Base-by-base conservation (phyloP, 139 green algal species). In the Chloropicon primus region DNA sequence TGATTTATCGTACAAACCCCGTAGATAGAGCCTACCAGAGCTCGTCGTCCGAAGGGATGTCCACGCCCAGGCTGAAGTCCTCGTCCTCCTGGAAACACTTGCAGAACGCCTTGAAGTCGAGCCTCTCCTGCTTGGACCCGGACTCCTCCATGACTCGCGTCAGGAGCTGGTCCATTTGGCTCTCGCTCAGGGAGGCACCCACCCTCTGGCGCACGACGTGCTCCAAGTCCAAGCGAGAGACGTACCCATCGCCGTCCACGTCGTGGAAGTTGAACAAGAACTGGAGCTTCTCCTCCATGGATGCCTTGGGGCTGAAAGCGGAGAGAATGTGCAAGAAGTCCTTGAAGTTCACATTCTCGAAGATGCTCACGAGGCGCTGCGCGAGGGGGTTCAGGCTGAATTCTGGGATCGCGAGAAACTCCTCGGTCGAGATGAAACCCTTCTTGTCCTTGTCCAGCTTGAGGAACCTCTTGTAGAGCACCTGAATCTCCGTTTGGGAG, bases 311-410 rank as follows among this genome's bases (percentile, higher is more conserved):
- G 73, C 85, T 93, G 84, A 96, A 96, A 24, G 92, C 84, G n/a
- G 88, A 80, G 41, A 98, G 82, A 26, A 97, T 26, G 2, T 74
- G 71, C 0, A 92, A 86, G 83, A 98, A 98, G 26, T 97, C 91
- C 74, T 89, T 89, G 76, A 97, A 97, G 84, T 98, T 98, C 21
- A 94, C 88, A 28, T 83, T 89, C 54, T 97, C 91, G 77, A 93
- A 94, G 53, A 94, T 82, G 22, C 89, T 89, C 26, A 92, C 86
- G 75, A 96, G 76, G 0, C 86, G 81, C 53, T 90, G 85, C 17
- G 89, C 87, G 2, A 98, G 74, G 0, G 94, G 94, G 84, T 97
- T 97, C 84, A 98, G 97, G 76, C 88, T 92, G 1, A 98, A 90
- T 83, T 98, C 94, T 5, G 94, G 94, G 26, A 98, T 97, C 79